phyloP scores from a whole-genome alignment of 495 filamentous ascomycete species.

The Hyaloscypha hepaticicola region DNA sequence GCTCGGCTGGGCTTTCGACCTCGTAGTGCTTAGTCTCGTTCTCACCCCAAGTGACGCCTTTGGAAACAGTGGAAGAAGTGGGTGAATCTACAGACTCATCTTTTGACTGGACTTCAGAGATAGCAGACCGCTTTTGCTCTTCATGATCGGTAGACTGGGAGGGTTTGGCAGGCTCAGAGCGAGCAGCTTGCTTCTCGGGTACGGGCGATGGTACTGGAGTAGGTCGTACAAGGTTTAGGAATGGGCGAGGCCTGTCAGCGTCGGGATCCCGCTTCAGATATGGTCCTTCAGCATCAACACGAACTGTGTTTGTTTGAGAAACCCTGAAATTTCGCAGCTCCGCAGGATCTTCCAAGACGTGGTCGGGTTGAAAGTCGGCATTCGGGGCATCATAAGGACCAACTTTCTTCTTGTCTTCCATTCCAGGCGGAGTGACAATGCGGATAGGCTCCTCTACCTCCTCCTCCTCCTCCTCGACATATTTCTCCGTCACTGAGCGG shows the following conservation, averaged over 20 bases:
- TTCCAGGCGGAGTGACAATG: slow-evolving; percentile 48
- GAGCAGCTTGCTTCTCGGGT: slow-evolving; percentile 28
- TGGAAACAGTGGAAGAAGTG: slow-evolving; percentile 40
- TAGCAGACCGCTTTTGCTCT: slow-evolving; percentile 1
- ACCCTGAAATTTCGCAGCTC: slow-evolving; percentile 35
- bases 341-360: slow-evolving; percentile 41
- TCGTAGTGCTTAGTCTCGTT: slow-evolving; percentile 61
- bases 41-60: slow-evolving; percentile 59
- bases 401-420: slow-evolving; percentile 42
- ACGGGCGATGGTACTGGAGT: slow-evolving; percentile 46
- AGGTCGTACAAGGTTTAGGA: slow-evolving; percentile 52
- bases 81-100: slow-evolving; percentile 19
- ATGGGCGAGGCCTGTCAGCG: slow-evolving; percentile 36
- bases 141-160: slow-evolving; percentile 13
- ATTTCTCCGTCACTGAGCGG: slow-evolving; percentile 50
- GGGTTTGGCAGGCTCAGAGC: slow-evolving; percentile 13
- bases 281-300: slow-evolving; percentile 14
- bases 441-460: slow-evolving; percentile 37
- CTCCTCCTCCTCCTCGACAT: slow-evolving; percentile 34
- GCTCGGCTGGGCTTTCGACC: slow-evolving; percentile 49
- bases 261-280: slow-evolving; percentile 37
- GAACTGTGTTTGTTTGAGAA: background rate
- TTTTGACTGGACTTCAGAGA: slow-evolving; percentile 20
- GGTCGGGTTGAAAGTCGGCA: slow-evolving; percentile 53
- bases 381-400: slow-evolving; percentile 53